phyloP scores from a whole-genome alignment of 257 asterid species.

The Gentiana dahurica region DNA sequence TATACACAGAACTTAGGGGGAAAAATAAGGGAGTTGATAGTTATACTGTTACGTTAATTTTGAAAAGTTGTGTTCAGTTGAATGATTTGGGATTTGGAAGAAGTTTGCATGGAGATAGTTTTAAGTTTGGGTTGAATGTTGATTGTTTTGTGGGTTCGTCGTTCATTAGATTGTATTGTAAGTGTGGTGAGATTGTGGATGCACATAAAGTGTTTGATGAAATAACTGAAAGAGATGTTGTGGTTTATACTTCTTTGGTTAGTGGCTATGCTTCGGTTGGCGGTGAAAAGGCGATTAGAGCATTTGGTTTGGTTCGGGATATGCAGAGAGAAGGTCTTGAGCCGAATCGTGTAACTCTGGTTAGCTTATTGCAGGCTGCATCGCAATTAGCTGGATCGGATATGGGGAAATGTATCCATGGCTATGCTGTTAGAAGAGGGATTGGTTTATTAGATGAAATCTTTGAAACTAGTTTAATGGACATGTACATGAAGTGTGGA shows the following conservation, averaged over 20 bases:
- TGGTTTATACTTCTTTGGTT: slow-evolving; percentile 44
- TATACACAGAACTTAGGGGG: slow-evolving; percentile 25
- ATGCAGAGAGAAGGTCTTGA: slow-evolving; percentile 45
- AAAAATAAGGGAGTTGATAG: slow-evolving; percentile 21
- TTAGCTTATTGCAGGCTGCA: slow-evolving; percentile 50
- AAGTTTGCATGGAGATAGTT: slow-evolving; percentile 33
- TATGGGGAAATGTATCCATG: slow-evolving; percentile 44
- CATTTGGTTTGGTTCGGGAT: slow-evolving; percentile 26
- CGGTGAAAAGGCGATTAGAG: slow-evolving; percentile 18
- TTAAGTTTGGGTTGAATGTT: slow-evolving; percentile 35
- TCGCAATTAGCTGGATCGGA: slow-evolving; percentile 20
- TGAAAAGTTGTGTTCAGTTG: slow-evolving; percentile 40
- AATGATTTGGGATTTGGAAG: slow-evolving; percentile 32
- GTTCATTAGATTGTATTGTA: slow-evolving; percentile 24
- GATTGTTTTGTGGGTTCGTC: slow-evolving; percentile 46
- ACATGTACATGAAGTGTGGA: slow-evolving; percentile 45
- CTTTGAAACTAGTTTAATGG: slow-evolving; percentile 42
- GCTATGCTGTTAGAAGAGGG: slow-evolving; percentile 45
- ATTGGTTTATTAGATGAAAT: slow-evolving; percentile 35
- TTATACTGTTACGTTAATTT: slow-evolving; percentile 31
- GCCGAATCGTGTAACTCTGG: slow-evolving; percentile 56
- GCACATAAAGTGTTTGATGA: slow-evolving; percentile 55
- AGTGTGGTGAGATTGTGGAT: slow-evolving; percentile 19
- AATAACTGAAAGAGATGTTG: slow-evolving; percentile 42
- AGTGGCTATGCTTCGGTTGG: slow-evolving; percentile 34